Conservation (phyloP, 1,284 basidiomycete species). For the Cryptococcus maquisensis region DNA sequence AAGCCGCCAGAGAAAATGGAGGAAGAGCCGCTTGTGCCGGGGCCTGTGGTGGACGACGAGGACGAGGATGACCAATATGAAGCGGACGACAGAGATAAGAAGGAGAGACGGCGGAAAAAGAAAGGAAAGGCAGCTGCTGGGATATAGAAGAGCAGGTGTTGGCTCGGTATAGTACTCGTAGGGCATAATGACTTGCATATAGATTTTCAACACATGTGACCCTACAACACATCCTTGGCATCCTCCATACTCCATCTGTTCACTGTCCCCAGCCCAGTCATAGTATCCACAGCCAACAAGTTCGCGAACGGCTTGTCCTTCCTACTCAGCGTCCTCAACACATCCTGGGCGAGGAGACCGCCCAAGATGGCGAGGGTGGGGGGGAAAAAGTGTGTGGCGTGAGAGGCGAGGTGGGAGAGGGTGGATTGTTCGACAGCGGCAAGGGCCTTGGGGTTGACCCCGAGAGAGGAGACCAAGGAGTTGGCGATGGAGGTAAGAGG, state of each 20-base stretch:
- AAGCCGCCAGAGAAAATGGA: slow-evolving; percentile 10
- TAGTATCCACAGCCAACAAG: slow-evolving; percentile 79
- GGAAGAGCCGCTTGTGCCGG: not conserved
- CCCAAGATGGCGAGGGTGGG: slow-evolving; percentile 89
- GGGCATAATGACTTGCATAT: not conserved
- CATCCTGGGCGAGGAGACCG: slow-evolving; percentile 89
- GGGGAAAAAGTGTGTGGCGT: slow-evolving; percentile 79
- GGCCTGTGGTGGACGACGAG: not conserved
- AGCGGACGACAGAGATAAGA: not conserved
- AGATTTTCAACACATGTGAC: not conserved
- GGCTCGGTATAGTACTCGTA: too few species aligned
- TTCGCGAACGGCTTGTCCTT: slow-evolving; percentile 90
- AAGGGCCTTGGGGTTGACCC: slow-evolving; percentile 66
- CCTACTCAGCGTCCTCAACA: slow-evolving; percentile 82
- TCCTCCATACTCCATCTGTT: slow-evolving; percentile 38
- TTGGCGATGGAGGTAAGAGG: slow-evolving; percentile 62
- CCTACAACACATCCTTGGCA: slow-evolving; percentile 17
- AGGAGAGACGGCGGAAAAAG: not conserved
- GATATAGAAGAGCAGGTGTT: too few species aligned
- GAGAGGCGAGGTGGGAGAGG: slow-evolving; percentile 55
- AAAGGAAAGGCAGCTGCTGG: not conserved
- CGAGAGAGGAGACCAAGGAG: slow-evolving; percentile 58
- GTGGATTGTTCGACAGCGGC: slow-evolving; percentile 55
- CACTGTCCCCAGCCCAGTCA: slow-evolving; percentile 53
- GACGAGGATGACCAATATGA: slow-evolving; percentile 1